Conservation (phyloP, 768 basidiomycete species). For the Leccinellum albellum region DNA sequence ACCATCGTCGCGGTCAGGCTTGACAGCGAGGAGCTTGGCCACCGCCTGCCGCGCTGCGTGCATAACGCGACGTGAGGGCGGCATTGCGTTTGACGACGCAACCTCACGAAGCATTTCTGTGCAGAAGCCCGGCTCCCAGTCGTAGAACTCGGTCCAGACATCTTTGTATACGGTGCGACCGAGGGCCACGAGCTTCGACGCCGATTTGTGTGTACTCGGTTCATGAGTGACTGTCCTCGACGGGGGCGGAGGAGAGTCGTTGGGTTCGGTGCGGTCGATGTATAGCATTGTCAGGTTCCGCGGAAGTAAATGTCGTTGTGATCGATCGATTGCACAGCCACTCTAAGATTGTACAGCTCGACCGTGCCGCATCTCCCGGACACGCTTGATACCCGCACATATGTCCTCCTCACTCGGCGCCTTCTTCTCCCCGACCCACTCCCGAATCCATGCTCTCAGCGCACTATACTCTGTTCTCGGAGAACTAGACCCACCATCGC, state of each 20-base stretch:
- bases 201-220: background rate
- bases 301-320: slow-evolving; percentile 3
- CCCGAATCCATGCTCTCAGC: slow-evolving; percentile 45
- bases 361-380: slow-evolving; percentile 28
- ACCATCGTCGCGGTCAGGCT: background rate
- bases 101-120: slow-evolving; percentile 17
- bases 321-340: background rate
- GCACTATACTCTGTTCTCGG: slow-evolving; percentile 23
- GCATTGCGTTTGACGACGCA: background rate
- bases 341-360: slow-evolving; percentile 3
- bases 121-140: slow-evolving; percentile 38
- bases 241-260: slow-evolving; percentile 6
- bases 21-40: background rate
- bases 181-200: slow-evolving; percentile 16
- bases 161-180: slow-evolving; percentile 32
- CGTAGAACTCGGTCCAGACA: slow-evolving; percentile 46
- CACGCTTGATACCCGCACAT: slow-evolving; percentile 23
- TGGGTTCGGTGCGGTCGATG: slow-evolving; percentile 25
- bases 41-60: background rate
- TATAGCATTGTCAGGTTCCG: slow-evolving; percentile 8
- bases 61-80: background rate
- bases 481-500: background rate
- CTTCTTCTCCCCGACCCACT: slow-evolving; percentile 51
- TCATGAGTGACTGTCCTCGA: background rate
- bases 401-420: slow-evolving; percentile 43